Percentiles rank a stretch among this genome's conserved stretches.
phyloP scores from a whole-genome alignment of 2,329 filamentous ascomycete species.

The Teratosphaeriaceae sp. region DNA sequence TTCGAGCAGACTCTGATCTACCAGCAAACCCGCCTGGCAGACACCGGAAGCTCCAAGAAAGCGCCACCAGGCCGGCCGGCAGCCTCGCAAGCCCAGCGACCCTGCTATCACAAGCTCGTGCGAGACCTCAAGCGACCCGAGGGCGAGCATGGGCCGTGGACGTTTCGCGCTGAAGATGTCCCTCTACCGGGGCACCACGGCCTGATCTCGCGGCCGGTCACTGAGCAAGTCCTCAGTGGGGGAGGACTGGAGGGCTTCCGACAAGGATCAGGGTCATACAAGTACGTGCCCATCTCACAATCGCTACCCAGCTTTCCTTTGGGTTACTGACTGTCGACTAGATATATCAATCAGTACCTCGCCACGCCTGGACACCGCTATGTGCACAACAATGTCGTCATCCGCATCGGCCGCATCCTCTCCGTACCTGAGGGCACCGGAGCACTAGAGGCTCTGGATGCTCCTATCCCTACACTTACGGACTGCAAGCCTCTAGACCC shows the following conservation, averaged over 20 bases:
- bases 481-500: constrained; percentile 47
- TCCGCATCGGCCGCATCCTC: constrained; percentile 51
- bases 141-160: constrained; percentile 16
- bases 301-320: too few species aligned
- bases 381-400: constrained; percentile 50
- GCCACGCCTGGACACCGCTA: constrained; percentile 49
- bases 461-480: constrained; percentile 33
- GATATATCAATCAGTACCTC: constrained; percentile 45
- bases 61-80: constrained; percentile 7
- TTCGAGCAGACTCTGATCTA: constrained; percentile 53
- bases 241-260: constrained; percentile 34
- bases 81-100: constrained; percentile 10
- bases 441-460: constrained; percentile 23
- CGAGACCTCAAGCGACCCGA: constrained; percentile 11
- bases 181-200: constrained; percentile 46
- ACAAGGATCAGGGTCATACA: constrained; percentile 15
- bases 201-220: constrained; percentile 48
- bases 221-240: constrained; percentile 41
- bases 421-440: constrained; percentile 27
- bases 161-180: constrained; percentile 22
- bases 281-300: constrained; percentile 30
- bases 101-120: constrained; percentile 17
- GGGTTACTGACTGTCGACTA: neutral
- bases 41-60: constrained; percentile 13
- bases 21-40: constrained; percentile 36